Evolutionary conservation across 768 basidiomycete genomes (phyloP).

Genomic region (Agaricus sinodeliciosus): DNA sequence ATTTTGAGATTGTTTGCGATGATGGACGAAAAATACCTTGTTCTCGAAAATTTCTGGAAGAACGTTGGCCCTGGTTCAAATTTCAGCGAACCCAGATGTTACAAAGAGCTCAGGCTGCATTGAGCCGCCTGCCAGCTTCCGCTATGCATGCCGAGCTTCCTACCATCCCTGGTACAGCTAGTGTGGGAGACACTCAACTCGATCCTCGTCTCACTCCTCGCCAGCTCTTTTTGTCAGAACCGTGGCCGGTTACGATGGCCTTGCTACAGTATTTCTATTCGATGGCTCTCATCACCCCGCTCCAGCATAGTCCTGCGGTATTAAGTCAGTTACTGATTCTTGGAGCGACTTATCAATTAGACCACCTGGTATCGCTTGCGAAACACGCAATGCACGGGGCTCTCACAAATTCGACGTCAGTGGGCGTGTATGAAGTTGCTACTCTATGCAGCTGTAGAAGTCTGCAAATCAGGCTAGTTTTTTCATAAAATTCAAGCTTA

Average conservation of each 20-base stretch:
- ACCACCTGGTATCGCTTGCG: slow-evolving; percentile 71
- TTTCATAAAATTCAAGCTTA: slow-evolving; percentile 1
- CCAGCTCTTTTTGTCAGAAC: slow-evolving; percentile 75
- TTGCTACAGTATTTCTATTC: slow-evolving; percentile 94
- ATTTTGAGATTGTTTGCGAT: slow-evolving; percentile 91
- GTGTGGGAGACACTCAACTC: slow-evolving; percentile 44
- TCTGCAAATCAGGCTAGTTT: slow-evolving; percentile 76
- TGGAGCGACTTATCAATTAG: slow-evolving; percentile 73
- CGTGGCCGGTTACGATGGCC: slow-evolving; percentile 84
- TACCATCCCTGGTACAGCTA: slow-evolving; percentile 46
- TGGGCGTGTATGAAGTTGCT: slow-evolving; percentile 92
- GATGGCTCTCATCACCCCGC: slow-evolving; percentile 75
- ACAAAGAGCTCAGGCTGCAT: slow-evolving; percentile 45
- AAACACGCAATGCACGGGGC: slow-evolving; percentile 93
- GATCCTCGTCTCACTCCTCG: slow-evolving; percentile 82
- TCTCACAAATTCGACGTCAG: slow-evolving; percentile 76
- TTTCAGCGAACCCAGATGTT: slow-evolving; percentile 58
- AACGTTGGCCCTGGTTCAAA: slow-evolving; percentile 95
- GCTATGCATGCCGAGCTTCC: slow-evolving; percentile 59
- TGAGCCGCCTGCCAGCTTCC: slow-evolving; percentile 54
- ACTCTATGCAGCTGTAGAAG: slow-evolving; percentile 86
- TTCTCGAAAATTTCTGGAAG: slow-evolving; percentile 78
- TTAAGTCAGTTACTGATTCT: slow-evolving; percentile 83
- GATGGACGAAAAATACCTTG: slow-evolving; percentile 81
- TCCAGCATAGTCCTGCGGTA: slow-evolving; percentile 88